phyloP scores from a whole-genome alignment of 202 grass and related monocot species.

The Bolboschoenoplectus hybrid region DNA sequence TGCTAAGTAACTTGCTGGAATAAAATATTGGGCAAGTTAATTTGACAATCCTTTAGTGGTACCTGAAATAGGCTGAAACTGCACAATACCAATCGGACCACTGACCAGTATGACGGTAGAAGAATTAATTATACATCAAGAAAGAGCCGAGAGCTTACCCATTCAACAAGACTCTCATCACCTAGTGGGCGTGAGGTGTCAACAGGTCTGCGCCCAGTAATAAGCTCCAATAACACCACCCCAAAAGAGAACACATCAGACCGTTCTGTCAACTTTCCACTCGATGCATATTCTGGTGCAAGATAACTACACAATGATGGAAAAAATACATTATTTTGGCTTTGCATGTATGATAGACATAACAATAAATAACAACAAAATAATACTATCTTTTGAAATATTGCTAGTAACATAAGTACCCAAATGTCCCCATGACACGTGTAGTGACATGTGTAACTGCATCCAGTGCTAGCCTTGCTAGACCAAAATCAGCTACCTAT shows the following conservation, averaged over 20 bases:
- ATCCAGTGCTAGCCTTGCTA: constrained; percentile 93
- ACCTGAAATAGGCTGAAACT: background rate
- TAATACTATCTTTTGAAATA: background rate
- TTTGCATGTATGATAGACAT: background rate
- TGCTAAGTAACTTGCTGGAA: background rate
- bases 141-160: constrained; percentile 55
- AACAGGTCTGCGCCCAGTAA: constrained; percentile 87
- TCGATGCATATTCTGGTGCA: constrained; percentile 94
- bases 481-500: constrained; percentile 95
- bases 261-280: constrained; percentile 91
- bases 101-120: background rate
- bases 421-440: constrained; percentile 97
- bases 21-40: background rate
- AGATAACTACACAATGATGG: constrained; percentile 63
- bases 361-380: background rate
- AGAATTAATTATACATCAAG: background rate
- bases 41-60: background rate
- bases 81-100: background rate
- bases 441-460: constrained; percentile 84
- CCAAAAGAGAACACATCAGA: constrained; percentile 98
- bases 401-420: constrained; percentile 52
- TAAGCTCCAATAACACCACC: constrained; percentile 95
- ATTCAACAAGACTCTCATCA: constrained; percentile 99
- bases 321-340: constrained; percentile 26
- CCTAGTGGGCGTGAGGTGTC: constrained; percentile 78